Base-by-base conservation (phyloP, 352 stramenopile genomes). In the Phytophthora quininea region DNA sequence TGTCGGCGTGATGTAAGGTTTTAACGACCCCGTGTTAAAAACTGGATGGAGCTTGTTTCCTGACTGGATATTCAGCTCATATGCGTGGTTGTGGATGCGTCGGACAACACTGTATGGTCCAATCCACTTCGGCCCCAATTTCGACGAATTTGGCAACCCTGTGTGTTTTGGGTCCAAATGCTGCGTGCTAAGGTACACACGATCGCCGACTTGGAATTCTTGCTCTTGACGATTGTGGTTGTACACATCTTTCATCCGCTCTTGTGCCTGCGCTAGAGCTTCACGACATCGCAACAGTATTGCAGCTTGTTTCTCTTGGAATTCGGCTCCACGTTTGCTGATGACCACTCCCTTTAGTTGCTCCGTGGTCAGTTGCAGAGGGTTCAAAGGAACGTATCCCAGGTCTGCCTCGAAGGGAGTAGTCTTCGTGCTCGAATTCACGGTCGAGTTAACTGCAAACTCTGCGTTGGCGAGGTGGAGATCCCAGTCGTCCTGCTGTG, bases 401-500 rank as follows among this genome's bases (percentile, higher is more conserved):
- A n/a, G n/a, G n/a, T n/a, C n/a, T n/a, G n/a, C n/a, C n/a, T n/a
- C n/a, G n/a, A n/a, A n/a, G n/a, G n/a, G n/a, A n/a, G n/a, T n/a
- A n/a, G n/a, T n/a, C n/a, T n/a, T n/a, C n/a, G n/a, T n/a, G n/a
- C n/a, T n/a, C n/a, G n/a, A n/a, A n/a, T n/a, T n/a, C n/a, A n/a
- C n/a, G n/a, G n/a, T 50, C 0, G 24, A 54, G 19, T 51, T 54
- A 6, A 59, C 30, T 7, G n/a, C 30, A 38, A 42, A 57, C 46
- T 59, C 48, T 27, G 42, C 37, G 50, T 52, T 54, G 15, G 58
- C 19, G 4, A 64, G 49, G 37, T 70, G 62, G 9, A 3, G n/a
- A 24, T 65, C 50, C 55, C 63, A 71, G 11, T 53, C 55, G 6
- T 58, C 49, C 33, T 71, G 56, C 3, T 51, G 27, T n/a, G 63